Conservation (phyloP, 2,329 filamentous ascomycete species). For the Ascochyta lentis region DNA sequence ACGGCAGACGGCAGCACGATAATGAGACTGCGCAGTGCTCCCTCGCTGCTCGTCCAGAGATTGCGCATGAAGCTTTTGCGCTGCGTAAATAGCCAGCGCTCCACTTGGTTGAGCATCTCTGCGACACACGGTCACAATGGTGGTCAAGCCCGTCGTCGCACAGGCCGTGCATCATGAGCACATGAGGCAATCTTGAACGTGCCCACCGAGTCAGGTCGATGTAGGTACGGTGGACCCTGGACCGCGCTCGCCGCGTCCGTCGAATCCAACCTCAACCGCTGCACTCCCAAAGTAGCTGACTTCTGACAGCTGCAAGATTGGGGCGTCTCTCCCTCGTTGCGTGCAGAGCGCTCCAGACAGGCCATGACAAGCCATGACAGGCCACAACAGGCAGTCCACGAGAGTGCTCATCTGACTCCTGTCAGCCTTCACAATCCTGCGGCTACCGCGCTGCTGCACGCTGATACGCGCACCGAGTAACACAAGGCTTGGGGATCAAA, state of each 20-base stretch:
- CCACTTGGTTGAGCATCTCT: slow-evolving; percentile 14
- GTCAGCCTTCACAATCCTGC: slow-evolving; percentile 21
- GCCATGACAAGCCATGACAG: neutral
- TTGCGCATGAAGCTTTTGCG: slow-evolving; percentile 14
- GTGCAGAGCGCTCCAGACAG: slow-evolving; percentile 11
- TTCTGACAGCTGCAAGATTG: slow-evolving; percentile 14
- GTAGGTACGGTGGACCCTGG: slow-evolving; percentile 25
- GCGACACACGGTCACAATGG: slow-evolving; percentile 10
- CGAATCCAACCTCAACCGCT: slow-evolving; percentile 13
- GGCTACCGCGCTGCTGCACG: slow-evolving; percentile 29
- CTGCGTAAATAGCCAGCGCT: slow-evolving; percentile 4
- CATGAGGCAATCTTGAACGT: slow-evolving; percentile 26
- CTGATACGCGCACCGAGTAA: slow-evolving; percentile 26
- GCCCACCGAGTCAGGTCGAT: slow-evolving; percentile 22
- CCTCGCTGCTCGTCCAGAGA: slow-evolving; percentile 13
- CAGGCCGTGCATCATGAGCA: slow-evolving; percentile 23
- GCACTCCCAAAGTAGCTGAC: neutral
- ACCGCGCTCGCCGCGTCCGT: slow-evolving; percentile 25
- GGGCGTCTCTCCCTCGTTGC: slow-evolving; percentile 5
- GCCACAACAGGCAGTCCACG: slow-evolving; percentile 7
- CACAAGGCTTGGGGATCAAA: slow-evolving; percentile 31
- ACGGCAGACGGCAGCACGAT: slow-evolving; percentile 30
- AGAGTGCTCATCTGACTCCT: slow-evolving; percentile 23
- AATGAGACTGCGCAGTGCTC: slow-evolving; percentile 16
- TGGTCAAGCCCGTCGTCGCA: slow-evolving; percentile 17